Base-by-base conservation (phyloP, 2,329 filamentous ascomycete genomes). In the Aureobasidium sp. region DNA sequence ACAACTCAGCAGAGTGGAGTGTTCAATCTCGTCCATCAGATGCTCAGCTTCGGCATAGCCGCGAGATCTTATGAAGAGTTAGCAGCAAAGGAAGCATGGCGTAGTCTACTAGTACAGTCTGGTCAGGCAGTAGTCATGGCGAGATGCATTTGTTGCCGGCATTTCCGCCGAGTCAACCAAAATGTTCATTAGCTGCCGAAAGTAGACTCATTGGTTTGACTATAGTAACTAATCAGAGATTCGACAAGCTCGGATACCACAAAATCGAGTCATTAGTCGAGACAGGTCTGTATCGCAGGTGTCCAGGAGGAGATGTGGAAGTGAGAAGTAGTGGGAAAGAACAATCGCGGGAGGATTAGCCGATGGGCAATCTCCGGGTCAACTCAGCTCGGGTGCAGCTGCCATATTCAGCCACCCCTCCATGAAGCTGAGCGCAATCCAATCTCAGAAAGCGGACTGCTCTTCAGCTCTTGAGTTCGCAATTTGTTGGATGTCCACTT, bases 1-100 rank as follows among this genome's bases (percentile, higher is more conserved):
- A 53, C 48, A 9, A 53, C 15, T 20, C 8, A 4, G 18, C 29
- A n/a, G n/a, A n/a, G 31, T 36, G 29, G 48, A n/a, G 20, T n/a
- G 16, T n/a, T n/a, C n/a, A n/a, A n/a, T n/a, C n/a, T n/a, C n/a
- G 20, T 4, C 31, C 18, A 33, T 23, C 29, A 18, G 3, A 29
- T 53, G n/a, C 36, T 33, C 48, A 53, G 29, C 48, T 53, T 53
- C 48, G 48, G 48, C 29, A 33, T 53, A n/a, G 48, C 48, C 48
- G 48, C 48, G 6, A 53, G 6, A 53, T 11, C 29, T 20, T 8
- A 13, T n/a, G 48, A 11, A 53, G 1, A 53, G 10, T 4, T n/a
- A 13, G 36, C 11, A 33, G 4, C 18, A 33, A 15, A n/a, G n/a
- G n/a, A 53, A 20, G 29, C 6, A 31, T 33, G 5, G 18, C 20